These are phyloP conservation scores for Yamagishiella unicocca DNA, from an alignment of 139 green algal genomes.

Conservation along the genomic window DNA sequence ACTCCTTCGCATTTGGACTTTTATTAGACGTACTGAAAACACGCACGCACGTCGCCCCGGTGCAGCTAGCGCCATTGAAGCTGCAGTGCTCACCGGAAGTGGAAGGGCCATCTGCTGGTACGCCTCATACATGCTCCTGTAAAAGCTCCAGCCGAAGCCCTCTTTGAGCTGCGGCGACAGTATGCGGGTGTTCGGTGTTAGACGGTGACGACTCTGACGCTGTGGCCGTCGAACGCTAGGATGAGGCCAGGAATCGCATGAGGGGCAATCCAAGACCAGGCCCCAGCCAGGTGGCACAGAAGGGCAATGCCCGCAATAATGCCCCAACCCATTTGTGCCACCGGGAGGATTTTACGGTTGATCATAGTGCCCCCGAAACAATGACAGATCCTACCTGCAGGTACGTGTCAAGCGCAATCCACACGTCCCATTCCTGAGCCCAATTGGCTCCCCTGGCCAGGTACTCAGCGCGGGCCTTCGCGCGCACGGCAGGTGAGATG, in stretches of 20 bases:
- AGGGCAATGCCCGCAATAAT: no score
- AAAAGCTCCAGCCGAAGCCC: conserved; percentile 32
- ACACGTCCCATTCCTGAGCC: conserved; percentile 3
- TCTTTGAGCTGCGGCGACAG: conserved; percentile 18
- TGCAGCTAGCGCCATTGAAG: not conserved
- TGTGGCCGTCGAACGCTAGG: no score
- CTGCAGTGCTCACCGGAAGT: not conserved
- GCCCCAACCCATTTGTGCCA: no score
- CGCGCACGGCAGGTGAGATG: not conserved
- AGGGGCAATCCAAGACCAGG: no score
- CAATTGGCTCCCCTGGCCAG: not conserved
- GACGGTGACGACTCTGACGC: not conserved
- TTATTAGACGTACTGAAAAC: not conserved
- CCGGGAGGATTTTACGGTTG: not conserved
- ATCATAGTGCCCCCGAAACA: not conserved
- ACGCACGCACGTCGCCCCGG: not conserved
- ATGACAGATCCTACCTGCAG: conserved; percentile 1
- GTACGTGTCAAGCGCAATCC: conserved; percentile 5
- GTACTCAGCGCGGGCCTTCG: not conserved
- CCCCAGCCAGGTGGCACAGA: no score
- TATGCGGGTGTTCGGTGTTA: not conserved
- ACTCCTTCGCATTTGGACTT: not conserved
- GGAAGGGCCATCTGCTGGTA: not conserved
- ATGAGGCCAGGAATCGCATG: no score
- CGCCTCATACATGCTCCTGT: not conserved